Evolutionary conservation across 805 yeast genomes (phyloP), one percentile per base, ranked within the genome.

Genomic region (Candida dendrica): DNA sequence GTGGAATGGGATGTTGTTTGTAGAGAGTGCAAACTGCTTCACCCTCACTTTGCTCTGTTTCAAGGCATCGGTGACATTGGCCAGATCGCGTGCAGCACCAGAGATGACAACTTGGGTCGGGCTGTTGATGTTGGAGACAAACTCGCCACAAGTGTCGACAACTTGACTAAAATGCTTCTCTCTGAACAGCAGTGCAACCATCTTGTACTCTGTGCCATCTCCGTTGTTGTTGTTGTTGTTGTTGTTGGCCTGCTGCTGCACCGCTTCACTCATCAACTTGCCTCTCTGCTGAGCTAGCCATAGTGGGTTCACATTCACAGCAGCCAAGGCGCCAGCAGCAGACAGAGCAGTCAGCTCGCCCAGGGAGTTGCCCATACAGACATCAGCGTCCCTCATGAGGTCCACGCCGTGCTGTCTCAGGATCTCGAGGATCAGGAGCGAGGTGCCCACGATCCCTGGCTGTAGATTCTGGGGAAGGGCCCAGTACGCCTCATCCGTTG

Each of bases 1-100:
- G 49, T 73, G 79, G 52, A 73, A 73, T 14, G 79, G 78, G 2
- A 72, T 56, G 8, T 52, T 43, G 8, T 52, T 43, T 3, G 68
- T 73, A 2, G 69, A 65, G 31, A 73, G 47, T 34, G 47, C 47
- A 1, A 59, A 55, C 3, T 59, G 45, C 45, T 59, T 59, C 11
- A 64, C 48, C 5, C 58, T 53, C 13, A 41, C 13, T 30, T 44
- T 47, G 42, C 46, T 50, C 36, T 39, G 45, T 24, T 47, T 56
- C 40, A 40, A 47, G 27, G 35, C 37, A 29, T 40, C 46, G 8
- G 47, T 50, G 42, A 33, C 41, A 19, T 40, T 20, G 1, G 29
- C 39, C 36, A 30, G 60, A 38, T 50, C 52, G 1, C 36, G 22
- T 1, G 44, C 37, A 11, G 51, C 54, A 3, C 77, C 79, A 7